Evolutionary conservation across 2,329 filamentous ascomycete species (phyloP), one percentile per base, ranked within the genome.

Genomic region (Neocucurbitaria cava): DNA sequence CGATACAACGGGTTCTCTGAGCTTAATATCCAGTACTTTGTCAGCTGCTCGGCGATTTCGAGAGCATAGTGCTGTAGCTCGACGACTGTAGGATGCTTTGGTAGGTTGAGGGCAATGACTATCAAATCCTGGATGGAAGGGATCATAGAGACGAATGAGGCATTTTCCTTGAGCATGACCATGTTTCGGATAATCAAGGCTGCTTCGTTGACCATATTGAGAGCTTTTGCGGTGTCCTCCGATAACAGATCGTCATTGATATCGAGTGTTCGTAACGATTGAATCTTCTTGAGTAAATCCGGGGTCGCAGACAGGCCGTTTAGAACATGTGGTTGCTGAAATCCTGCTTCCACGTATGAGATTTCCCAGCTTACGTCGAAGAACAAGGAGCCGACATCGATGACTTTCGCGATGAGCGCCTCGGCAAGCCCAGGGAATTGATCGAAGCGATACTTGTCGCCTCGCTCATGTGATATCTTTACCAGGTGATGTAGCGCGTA

Each of bases 381-480:
- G 76, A 93, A 96, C 11, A 96, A 78, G 42, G 82, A 84, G 51
- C 89, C 89, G 36, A 96, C 84, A 58, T 93, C 87, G 45, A 97
- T 81, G 1, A 90, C 88, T 70, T 96, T 96, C 57, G 92, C 89
- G 50, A 96, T 87, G 9, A 99, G 83, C 3, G 91, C 90, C 75
- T 98, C 95, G 0, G 92, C 91, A 24, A 99, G 83, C 9, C 91
- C 89, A 1, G 91, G 89, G 65, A 97, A 98, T 5, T 91, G 90
- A 65, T 96, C 92, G 63, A 98, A 97, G 56, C 91, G 90, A 77
- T 96, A 97, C 76, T 96, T 96, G 73, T 98, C 95, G 41, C 94
- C 94, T 39, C 93, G 86, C 75, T 98, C 93, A 70, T 89, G 95
- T 0, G 93, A 97, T 24, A 98, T 97, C 73, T 96, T 96, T 55